phyloP scores from a whole-genome alignment of 148 eudicot genomes.

The Chenopodium album region DNA sequence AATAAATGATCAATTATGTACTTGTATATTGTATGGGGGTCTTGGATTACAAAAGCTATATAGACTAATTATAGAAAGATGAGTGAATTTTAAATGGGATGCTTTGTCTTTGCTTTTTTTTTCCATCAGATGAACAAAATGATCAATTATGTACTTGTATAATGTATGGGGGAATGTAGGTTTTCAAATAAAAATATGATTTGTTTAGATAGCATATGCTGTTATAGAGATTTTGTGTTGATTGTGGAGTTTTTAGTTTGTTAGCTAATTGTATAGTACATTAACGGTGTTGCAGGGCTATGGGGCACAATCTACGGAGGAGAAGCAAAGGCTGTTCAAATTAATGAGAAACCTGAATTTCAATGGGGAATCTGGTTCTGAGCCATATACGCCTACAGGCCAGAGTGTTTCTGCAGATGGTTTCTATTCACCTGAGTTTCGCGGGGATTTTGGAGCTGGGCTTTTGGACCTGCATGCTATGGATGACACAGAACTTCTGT shows the following conservation, averaged over 20 bases:
- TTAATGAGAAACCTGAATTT: slow-evolving; percentile 95
- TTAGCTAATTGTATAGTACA: slow-evolving; percentile 5
- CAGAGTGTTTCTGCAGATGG: slow-evolving; percentile 72
- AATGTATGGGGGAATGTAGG: not conserved
- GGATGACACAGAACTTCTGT: slow-evolving; percentile 98
- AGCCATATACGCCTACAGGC: slow-evolving; percentile 71
- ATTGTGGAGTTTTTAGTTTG: not conserved
- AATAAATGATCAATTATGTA: too few species aligned
- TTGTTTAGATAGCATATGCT: not conserved
- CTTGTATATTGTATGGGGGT: too few species aligned
- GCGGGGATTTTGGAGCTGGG: slow-evolving; percentile 99
- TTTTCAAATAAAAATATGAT: too few species aligned
- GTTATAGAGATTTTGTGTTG: not conserved
- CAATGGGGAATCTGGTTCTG: slow-evolving; percentile 86
- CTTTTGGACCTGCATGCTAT: slow-evolving; percentile 95
- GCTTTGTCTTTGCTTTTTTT: too few species aligned
- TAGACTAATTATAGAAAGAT: not conserved
- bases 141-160: not conserved
- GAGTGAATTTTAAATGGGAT: too few species aligned
- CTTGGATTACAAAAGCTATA: too few species aligned
- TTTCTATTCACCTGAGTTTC: slow-evolving; percentile 73
- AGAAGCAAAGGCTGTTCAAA: slow-evolving; percentile 91
- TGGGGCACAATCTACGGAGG: slow-evolving; percentile 96
- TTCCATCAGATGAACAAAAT: not conserved
- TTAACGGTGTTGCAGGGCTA: slow-evolving; percentile 63